Evolutionary conservation across 768 basidiomycete species (phyloP).

Genomic region (Tulasnella calospora): DNA sequence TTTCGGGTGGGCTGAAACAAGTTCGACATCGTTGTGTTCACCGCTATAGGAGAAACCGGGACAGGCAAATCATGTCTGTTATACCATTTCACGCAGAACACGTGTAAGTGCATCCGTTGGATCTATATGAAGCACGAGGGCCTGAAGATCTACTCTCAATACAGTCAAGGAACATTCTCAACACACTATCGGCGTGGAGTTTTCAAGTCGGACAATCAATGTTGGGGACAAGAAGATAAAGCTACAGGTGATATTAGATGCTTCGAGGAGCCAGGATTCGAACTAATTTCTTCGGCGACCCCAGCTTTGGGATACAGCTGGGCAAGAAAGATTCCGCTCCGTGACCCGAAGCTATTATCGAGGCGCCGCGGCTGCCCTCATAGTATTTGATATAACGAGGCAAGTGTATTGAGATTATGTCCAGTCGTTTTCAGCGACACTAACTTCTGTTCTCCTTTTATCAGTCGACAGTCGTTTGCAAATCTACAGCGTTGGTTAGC

Average conservation of each 20-base stretch:
- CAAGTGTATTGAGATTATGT: constrained; percentile 34
- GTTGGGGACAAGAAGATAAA: constrained; percentile 93
- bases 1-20: not conserved
- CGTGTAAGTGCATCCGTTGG: constrained; percentile 55
- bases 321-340: constrained; percentile 92
- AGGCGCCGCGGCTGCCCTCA: constrained; percentile 84
- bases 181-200: constrained; percentile 98
- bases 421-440: not conserved
- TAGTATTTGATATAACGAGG: constrained; percentile 94
- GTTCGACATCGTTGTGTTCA: not conserved
- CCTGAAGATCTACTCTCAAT: not conserved
- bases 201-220: constrained; percentile 88
- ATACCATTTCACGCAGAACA: constrained; percentile 93
- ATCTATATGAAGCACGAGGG: not conserved
- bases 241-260: constrained; percentile 64
- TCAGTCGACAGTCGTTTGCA: constrained; percentile 79
- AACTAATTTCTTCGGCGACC: not conserved
- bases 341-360: constrained; percentile 95
- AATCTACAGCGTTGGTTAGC: constrained; percentile 85
- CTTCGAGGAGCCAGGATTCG: not conserved
- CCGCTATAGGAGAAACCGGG: constrained; percentile 77
- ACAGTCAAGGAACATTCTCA: constrained; percentile 92
- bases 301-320: constrained; percentile 95
- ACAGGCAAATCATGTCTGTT: constrained; percentile 96
- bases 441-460: not conserved